phyloP scores from a whole-genome alignment of 2,329 filamentous ascomycete genomes.

The Cercospora sojina region DNA sequence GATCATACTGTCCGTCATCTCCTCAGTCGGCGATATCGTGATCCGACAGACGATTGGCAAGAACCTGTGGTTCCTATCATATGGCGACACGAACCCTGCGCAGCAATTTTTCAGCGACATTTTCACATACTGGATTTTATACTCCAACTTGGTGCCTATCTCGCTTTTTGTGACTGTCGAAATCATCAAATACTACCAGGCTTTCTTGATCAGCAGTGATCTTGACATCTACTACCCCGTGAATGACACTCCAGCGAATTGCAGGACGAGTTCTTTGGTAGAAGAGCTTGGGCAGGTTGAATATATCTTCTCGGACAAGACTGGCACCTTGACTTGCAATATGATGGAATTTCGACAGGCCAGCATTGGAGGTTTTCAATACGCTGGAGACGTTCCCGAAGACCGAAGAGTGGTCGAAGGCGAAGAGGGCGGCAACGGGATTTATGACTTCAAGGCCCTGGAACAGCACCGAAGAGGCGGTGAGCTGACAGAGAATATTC shows the following conservation, averaged over 20 bases:
- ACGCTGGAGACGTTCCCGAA: constrained; percentile 87
- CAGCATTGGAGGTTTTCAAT: constrained; percentile 89
- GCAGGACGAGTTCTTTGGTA: constrained; percentile 91
- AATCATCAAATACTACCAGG: constrained; percentile 96
- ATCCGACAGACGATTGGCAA: constrained; percentile 63
- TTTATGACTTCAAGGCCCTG: constrained; percentile 80
- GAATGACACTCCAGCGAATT: constrained; percentile 92
- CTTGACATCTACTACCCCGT: constrained; percentile 97
- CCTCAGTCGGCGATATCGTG: constrained; percentile 86
- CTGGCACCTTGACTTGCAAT: constrained; percentile 94
- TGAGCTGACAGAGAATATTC: constrained; percentile 61
- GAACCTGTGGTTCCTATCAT: constrained; percentile 70
- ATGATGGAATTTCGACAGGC: constrained; percentile 98
- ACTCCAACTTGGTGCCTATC: constrained; percentile 93
- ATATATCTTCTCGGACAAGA: constrained; percentile 98
- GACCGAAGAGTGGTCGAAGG: constrained; percentile 74
- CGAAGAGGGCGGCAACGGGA: constrained; percentile 73
- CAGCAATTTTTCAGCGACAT: constrained; percentile 89
- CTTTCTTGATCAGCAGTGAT: constrained; percentile 96
- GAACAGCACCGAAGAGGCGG: constrained; percentile 61
- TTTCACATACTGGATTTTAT: constrained; percentile 97
- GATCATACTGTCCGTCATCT: constrained; percentile 79
- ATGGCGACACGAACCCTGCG: constrained; percentile 64
- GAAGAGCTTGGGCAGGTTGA: constrained; percentile 98
- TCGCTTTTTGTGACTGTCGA: constrained; percentile 97